Base-by-base conservation (phyloP, 805 yeast species). In the Wickerhamiella shivajii region DNA sequence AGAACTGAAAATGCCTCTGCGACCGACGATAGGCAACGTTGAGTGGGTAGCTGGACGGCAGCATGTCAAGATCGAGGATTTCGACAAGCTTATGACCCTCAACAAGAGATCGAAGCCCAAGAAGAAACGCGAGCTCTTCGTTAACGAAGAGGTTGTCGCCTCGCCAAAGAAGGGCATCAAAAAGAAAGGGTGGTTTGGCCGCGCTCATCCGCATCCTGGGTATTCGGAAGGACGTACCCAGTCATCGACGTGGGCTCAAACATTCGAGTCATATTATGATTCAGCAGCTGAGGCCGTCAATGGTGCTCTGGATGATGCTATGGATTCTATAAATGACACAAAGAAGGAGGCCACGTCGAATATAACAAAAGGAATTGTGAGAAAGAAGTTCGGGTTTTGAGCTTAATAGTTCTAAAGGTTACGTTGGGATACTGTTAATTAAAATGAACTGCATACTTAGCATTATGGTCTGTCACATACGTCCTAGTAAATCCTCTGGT, bases 31-130 rank as follows among this genome's bases (percentile, higher is more conserved):
- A 5, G 71, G 83, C 23, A 69, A 90, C 0, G 60, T 79, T 27
- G 87, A 77, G 52, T 79, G 95, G 90, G 80, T 90, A 5, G 71
- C 76, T 43, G 95, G 95, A 3, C 59, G 77, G 0, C 70, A 71
- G 13, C 63, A 66, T 40, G 65, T 76, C n/a, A 59, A 73, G 2
- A 52, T 66, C 15, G 62, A 65, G 1, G 93, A 80, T 40, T 60
- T 90, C 33, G 75, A 77, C 38, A 35, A 48, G 9, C 49, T 81
- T 27, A 63, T 87, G 24, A 80, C 78, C 4, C 96, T 96, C 1
- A 75, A 74, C 0, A 69, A 71, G 34, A 66, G 93, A 41, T 71
- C 76, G 28, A 57, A 64, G 14, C 62, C 75, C 1, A 73, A 35
- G 18, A 42, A 49, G 63, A 25, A 31, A 24, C 32, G 38, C 12